Evolutionary conservation across 2,329 filamentous ascomycete genomes (phyloP).

Genomic region (Ceratocystis ficicola): DNA sequence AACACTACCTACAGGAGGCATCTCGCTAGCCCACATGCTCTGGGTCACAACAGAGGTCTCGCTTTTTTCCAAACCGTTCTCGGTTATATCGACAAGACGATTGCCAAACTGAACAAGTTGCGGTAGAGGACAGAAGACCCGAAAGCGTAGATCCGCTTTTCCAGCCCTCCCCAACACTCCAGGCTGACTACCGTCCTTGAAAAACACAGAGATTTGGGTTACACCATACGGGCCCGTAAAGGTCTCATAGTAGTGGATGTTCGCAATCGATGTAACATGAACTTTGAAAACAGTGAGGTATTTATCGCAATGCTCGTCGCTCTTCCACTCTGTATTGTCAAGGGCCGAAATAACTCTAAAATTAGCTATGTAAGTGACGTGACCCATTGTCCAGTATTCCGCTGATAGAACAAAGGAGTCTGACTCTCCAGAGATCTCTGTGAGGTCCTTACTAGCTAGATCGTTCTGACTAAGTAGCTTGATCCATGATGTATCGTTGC

Average conservation of each 20-base stretch:
- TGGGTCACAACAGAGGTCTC: neutral
- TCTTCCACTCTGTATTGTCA: neutral
- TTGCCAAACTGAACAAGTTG: neutral
- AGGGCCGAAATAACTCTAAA: neutral
- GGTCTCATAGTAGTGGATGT: neutral
- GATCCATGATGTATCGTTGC: neutral
- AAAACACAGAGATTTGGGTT: neutral
- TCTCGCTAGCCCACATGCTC: conserved; percentile 1
- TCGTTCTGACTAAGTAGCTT: neutral
- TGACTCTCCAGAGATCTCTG: neutral
- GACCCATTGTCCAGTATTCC: neutral
- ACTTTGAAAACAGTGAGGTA: neutral
- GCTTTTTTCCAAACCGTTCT: neutral
- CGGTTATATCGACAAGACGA: conserved; percentile 2
- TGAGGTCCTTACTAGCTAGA: neutral
- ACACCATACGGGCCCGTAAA: neutral
- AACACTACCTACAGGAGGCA: neutral
- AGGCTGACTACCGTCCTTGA: neutral
- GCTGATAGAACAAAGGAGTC: neutral
- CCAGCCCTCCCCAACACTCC: neutral
- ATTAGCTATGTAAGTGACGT: neutral
- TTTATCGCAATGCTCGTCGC: neutral
- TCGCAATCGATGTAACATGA: neutral
- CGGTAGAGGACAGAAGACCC: neutral
- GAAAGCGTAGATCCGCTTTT: neutral